Conservation (phyloP, 208 protist genomes). For the Leishmania lainsoni region DNA sequence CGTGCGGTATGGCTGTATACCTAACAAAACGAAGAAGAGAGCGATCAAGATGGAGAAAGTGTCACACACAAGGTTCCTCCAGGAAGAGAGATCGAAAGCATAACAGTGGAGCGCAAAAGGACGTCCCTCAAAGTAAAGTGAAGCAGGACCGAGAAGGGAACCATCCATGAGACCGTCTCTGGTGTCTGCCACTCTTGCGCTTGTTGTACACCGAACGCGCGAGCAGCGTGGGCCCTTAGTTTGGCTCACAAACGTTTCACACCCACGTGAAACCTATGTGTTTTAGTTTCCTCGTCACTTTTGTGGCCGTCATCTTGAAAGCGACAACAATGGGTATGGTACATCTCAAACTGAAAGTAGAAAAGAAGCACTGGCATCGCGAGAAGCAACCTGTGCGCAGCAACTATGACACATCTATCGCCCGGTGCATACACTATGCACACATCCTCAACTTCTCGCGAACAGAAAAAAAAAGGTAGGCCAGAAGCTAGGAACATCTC, state of each 20-base stretch:
- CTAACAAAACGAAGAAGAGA: background rate
- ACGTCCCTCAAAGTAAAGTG: background rate
- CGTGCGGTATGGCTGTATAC: background rate
- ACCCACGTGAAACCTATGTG: background rate
- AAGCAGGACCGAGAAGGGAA: background rate
- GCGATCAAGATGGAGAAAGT: background rate
- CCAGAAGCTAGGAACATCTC: conserved; percentile 1
- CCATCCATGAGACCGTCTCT: background rate
- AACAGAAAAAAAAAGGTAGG: conserved; percentile 3
- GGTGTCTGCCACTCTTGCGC: background rate
- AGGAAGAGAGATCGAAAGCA: background rate
- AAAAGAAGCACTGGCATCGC: background rate
- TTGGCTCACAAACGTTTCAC: background rate
- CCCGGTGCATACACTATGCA: no score
- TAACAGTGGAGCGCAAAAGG: background rate
- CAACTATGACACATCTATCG: background rate
- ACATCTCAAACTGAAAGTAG: background rate
- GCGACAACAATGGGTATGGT: background rate
- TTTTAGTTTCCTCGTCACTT: background rate
- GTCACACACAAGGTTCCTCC: background rate
- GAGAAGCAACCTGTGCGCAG: background rate
- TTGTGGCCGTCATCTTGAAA: background rate
- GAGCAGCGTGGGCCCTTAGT: background rate
- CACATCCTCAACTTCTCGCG: background rate
- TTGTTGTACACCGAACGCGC: background rate